Conservation (phyloP, 2,329 filamentous ascomycete species). For the Penicillium sp. region DNA sequence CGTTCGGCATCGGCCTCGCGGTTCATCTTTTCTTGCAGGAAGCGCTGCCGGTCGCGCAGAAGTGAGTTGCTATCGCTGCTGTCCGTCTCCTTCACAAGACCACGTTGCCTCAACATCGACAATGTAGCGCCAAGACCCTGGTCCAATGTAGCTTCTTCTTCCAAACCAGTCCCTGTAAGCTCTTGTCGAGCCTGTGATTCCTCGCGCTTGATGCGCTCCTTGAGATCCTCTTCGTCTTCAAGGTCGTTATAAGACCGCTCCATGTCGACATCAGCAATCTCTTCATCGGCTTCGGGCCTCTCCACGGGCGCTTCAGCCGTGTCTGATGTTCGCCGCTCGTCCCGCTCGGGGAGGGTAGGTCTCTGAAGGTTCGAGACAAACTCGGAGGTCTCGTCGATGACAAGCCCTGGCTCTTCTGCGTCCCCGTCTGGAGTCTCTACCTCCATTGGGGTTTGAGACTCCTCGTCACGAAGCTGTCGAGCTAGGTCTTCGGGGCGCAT, state of each 20-base stretch:
- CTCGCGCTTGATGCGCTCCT: conserved; percentile 52
- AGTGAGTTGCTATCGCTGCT: conserved; percentile 64
- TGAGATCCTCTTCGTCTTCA: conserved; percentile 49
- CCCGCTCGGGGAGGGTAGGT: conserved; percentile 57
- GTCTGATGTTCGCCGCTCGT: conserved; percentile 36
- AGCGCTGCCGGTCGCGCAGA: conserved; percentile 69
- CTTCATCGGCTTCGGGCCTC: conserved; percentile 43
- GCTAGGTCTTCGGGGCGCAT: conserved; percentile 82
- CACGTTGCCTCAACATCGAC: conserved; percentile 77
- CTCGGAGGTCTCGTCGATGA: conserved; percentile 95
- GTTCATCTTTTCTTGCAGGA: conserved; percentile 74
- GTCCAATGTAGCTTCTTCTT: conserved; percentile 77
- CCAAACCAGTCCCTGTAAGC: conserved; percentile 66
- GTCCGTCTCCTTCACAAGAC: conserved; percentile 66
- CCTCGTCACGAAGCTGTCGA: conserved; percentile 68
- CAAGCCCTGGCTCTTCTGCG: conserved; percentile 62
- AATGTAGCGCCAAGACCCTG: conserved; percentile 79
- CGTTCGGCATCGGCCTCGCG: conserved; percentile 77
- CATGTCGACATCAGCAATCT: conserved; percentile 56
- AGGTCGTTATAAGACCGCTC: conserved; percentile 52
- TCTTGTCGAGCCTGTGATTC: conserved; percentile 45
- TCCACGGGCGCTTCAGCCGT: conserved; percentile 17
- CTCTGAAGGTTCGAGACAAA: conserved; percentile 85
- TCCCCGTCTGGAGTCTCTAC: conserved; percentile 57
- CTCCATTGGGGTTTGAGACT: conserved; percentile 53